Conservation (phyloP, 1,284 basidiomycete genomes). For the Cryptococcus sp. region DNA sequence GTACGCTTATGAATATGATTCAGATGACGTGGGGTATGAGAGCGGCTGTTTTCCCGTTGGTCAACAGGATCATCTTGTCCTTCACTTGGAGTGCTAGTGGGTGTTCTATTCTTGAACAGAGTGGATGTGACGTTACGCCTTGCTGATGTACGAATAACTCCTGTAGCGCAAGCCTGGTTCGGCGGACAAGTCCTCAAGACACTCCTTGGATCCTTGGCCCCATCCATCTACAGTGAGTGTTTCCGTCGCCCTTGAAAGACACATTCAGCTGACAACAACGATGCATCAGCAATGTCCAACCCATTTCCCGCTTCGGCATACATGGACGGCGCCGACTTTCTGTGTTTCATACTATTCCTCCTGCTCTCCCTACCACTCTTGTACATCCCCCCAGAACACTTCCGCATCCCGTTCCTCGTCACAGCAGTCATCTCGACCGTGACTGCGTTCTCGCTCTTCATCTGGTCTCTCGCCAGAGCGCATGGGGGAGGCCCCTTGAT, state of each 20-base stretch:
- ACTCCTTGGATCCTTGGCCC: slow-evolving; percentile 43
- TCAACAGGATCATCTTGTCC: slow-evolving; percentile 36
- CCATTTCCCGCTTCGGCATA: slow-evolving; percentile 36
- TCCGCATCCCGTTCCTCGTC: slow-evolving; percentile 48
- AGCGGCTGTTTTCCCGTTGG: slow-evolving; percentile 32
- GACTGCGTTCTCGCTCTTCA: slow-evolving; percentile 46
- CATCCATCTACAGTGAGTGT: slow-evolving; percentile 39
- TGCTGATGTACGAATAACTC: not conserved
- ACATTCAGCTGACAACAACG: slow-evolving; percentile 17
- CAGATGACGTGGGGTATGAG: slow-evolving; percentile 31
- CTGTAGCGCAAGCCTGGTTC: slow-evolving; percentile 37
- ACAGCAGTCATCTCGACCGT: slow-evolving; percentile 42
- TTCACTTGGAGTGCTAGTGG: slow-evolving; percentile 39
- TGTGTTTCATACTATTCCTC: slow-evolving; percentile 53
- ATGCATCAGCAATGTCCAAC: slow-evolving; percentile 26
- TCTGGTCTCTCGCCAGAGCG: slow-evolving; percentile 47
- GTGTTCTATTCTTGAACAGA: slow-evolving; percentile 1
- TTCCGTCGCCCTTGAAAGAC: not conserved
- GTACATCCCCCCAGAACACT: slow-evolving; percentile 44
- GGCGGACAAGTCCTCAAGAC: slow-evolving; percentile 53
- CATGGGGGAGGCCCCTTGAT: slow-evolving; percentile 50
- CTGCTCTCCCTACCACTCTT: slow-evolving; percentile 47
- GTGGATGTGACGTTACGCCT: not conserved
- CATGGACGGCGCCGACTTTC: slow-evolving; percentile 43
- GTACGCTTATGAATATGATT: too few relatives aligned